Percentiles rank a stretch among this genome's conserved stretches.
phyloP scores from a whole-genome alignment of 371 early-diverging fungal genomes.

The Mortierella sp. region DNA sequence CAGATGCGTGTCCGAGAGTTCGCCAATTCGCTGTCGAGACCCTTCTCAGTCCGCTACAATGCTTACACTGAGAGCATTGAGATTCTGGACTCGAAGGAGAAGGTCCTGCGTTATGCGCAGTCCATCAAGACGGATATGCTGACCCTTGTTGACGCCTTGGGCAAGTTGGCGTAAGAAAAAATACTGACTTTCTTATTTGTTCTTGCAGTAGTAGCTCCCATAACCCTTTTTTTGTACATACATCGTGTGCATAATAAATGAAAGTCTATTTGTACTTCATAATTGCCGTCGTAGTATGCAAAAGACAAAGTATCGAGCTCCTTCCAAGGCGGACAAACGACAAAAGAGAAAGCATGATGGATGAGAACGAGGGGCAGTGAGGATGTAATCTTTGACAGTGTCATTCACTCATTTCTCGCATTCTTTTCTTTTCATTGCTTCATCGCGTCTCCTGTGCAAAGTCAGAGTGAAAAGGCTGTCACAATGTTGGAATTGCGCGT shows the following conservation, averaged over 20 bases:
- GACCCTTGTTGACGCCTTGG: slow-evolving; percentile 78
- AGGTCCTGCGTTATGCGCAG: slow-evolving; percentile 83
- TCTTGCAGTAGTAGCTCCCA: background rate
- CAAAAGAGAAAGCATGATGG: no score
- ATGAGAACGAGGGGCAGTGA: no score
- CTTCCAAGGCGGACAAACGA: no score
- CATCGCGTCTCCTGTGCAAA: no score
- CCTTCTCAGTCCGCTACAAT: slow-evolving; percentile 95
- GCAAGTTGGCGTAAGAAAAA: slow-evolving; percentile 56
- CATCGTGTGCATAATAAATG: background rate
- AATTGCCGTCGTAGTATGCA: no score
- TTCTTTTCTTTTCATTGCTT: no score
- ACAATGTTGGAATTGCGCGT: no score
- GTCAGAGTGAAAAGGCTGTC: no score
- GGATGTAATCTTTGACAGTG: no score
- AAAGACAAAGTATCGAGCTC: no score
- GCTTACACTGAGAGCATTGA: slow-evolving; percentile 92
- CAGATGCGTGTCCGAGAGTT: slow-evolving; percentile 93
- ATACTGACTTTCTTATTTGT: no score
- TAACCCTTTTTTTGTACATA: slow-evolving; percentile 2
- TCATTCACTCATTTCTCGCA: no score
- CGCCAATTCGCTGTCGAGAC: slow-evolving; percentile 81
- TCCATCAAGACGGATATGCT: slow-evolving; percentile 81
- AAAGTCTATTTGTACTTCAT: background rate
- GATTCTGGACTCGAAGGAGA: slow-evolving; percentile 89